Percentiles rank a stretch among this genome's conserved stretches.
Evolutionary conservation across 2,329 filamentous ascomycete species (phyloP).

Genomic region (Penicillium sp.): DNA sequence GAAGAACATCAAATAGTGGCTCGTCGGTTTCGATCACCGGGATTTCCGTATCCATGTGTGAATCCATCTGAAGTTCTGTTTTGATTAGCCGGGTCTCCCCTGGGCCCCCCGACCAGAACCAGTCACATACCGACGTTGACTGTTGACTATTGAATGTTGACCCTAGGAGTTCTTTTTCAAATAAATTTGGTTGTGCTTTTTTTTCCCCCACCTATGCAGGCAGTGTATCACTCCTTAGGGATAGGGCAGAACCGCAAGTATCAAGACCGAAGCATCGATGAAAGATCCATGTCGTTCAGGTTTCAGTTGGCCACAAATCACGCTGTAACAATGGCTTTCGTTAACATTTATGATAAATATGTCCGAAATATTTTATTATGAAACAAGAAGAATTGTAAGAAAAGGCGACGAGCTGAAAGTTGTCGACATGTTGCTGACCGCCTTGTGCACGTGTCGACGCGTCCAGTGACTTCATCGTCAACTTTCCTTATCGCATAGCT

Average conservation of each 20-base stretch:
- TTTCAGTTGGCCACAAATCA: not conserved
- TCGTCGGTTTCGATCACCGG: slow-evolving; percentile 44
- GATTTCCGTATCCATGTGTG: slow-evolving; percentile 28
- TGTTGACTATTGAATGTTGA: not conserved
- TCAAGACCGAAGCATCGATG: slow-evolving; percentile 4
- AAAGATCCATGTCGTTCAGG: not conserved
- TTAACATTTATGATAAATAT: not conserved
- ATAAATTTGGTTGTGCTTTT: not conserved
- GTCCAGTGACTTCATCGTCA: slow-evolving; percentile 23
- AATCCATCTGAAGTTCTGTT: slow-evolving; percentile 3
- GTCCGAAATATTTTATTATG: not conserved
- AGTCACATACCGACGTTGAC: not conserved
- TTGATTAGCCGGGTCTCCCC: not conserved
- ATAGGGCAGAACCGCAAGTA: not conserved
- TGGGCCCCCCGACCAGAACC: not conserved
- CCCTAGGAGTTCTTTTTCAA: not conserved
- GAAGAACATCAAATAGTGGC: slow-evolving; percentile 38
- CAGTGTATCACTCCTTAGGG: not conserved
- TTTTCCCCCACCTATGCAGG: not conserved
- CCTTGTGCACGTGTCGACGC: slow-evolving; percentile 22
- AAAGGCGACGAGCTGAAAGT: not conserved
- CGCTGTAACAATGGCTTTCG: not conserved
- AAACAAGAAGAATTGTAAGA: not conserved
- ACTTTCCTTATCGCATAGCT: slow-evolving; percentile 7
- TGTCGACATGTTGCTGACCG: slow-evolving; percentile 15